A percentile compares a stretch with the other conserved stretches of the same genome.
Evolutionary conservation across 148 eudicot genomes (phyloP).

Genomic region (Rhododendron ferrugineum): DNA sequence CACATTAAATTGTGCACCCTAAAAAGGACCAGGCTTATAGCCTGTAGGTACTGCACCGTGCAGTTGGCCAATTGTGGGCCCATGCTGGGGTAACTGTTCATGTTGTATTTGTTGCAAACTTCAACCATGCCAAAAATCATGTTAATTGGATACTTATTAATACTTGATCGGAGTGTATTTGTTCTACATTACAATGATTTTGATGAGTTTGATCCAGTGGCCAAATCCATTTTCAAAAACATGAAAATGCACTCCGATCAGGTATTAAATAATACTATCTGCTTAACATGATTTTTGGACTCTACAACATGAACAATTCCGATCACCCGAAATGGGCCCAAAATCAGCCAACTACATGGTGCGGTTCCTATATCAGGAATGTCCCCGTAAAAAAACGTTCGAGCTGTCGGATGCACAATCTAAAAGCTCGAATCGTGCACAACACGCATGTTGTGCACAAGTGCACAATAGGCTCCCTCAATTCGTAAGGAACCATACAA

Average conservation of each 20-base stretch:
- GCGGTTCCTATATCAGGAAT: not conserved
- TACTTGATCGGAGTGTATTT: not conserved
- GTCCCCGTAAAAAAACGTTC: not conserved
- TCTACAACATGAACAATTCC: not conserved
- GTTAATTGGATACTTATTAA: too few species aligned
- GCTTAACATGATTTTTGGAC: not conserved
- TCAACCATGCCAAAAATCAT: too few species aligned
- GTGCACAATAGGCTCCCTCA: too few species aligned
- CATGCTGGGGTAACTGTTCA: not conserved
- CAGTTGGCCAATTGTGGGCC: not conserved
- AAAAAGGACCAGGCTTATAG: not conserved
- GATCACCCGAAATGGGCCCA: not conserved
- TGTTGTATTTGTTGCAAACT: too few species aligned
- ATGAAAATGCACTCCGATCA: not conserved
- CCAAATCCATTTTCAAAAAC: not conserved
- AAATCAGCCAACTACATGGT: not conserved
- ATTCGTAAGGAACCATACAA: too few species aligned
- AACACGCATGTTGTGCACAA: too few species aligned
- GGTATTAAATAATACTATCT: not conserved
- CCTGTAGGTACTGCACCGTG: too few species aligned
- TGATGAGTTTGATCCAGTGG: not conserved
- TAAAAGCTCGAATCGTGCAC: too few species aligned
- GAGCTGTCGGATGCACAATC: too few species aligned
- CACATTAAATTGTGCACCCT: not conserved
- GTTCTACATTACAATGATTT: not conserved